Percentiles rank a stretch among this genome's conserved stretches.
Evolutionary conservation across 768 basidiomycete species (phyloP).

Genomic region (Dacryopinax primogenitus): DNA sequence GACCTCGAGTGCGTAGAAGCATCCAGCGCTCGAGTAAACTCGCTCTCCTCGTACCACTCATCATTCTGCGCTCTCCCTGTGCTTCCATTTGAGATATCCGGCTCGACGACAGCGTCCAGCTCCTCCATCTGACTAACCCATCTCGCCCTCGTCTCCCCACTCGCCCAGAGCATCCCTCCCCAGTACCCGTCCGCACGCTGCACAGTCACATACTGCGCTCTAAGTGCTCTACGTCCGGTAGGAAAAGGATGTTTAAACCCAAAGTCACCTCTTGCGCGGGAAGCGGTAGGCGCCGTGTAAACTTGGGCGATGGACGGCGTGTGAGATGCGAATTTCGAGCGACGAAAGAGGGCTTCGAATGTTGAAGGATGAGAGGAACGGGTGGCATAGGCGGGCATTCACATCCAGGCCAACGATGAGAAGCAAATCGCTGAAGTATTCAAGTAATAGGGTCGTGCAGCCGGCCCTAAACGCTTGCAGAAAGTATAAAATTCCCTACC

Average conservation of each 20-base stretch:
- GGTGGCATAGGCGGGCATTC: background rate
- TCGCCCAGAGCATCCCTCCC: constrained; percentile 66
- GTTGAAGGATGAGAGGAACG: constrained; percentile 40
- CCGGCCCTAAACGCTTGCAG: background rate
- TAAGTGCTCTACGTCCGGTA: constrained; percentile 40
- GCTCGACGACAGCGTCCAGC: constrained; percentile 21
- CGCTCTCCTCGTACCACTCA: no score
- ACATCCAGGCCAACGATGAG: background rate
- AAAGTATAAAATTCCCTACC: background rate
- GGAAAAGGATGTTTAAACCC: constrained; percentile 75
- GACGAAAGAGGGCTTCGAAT: constrained; percentile 63
- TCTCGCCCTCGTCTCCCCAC: constrained; percentile 49
- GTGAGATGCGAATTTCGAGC: constrained; percentile 69
- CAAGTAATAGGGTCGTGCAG: no score
- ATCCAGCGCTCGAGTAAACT: no score
- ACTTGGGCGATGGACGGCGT: constrained; percentile 67
- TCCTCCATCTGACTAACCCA: background rate
- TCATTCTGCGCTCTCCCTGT: no score
- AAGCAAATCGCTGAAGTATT: background rate
- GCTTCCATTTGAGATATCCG: no score
- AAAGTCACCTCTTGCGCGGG: constrained; percentile 68
- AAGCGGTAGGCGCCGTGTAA: constrained; percentile 55
- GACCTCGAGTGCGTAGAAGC: no score
- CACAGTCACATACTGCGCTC: constrained; percentile 46
- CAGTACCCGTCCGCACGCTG: constrained; percentile 56